Evolutionary conservation across 305 asterid species (phyloP), one percentile per base, ranked within the genome.

Genomic region (Fraxinus dipetala): DNA sequence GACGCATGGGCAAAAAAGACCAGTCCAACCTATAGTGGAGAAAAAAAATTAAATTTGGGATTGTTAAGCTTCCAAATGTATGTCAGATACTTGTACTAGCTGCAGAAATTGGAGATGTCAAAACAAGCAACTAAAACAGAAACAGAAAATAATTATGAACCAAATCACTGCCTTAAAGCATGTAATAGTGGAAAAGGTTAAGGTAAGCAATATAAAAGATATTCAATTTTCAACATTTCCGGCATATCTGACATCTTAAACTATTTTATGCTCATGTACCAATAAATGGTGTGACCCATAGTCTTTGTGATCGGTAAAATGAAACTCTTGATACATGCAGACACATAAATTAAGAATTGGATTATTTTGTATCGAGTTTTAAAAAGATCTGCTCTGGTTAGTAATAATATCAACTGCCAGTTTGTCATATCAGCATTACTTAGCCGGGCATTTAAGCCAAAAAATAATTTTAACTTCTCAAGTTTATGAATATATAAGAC

Each of bases 1-100:
- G 81, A 95, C 91, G 83, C 99, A 95, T 2, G 99, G 99, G 84
- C 99, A 95, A 78, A 95, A 93, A 35, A 95, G 93, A 78, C 98
- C 99, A 28, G 88, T 93, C 93, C 91, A 84, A 82, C 95, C 99
- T 95, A 85, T 40, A 79, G 78, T 36, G 79, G 79, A 72, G 31
- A 77, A 3, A 56, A 75, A 22, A 48, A 14, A 65, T 28, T 35
- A 67, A 22, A 40, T 70, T 82, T 14, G 73, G 79, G 51, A 69
- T 48, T 75, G 65, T 77, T 43, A 40, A 73, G 28, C 77, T 78
- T 4, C 54, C 74, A 78, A 61, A 35, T n/a, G 31, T 63, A 20
- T 78, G 65, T 13, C 51, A n/a, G 40, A 59, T 76, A 76, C 48
- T 16, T 14, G 2, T n/a, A 24, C 61, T 48, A 59, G 31, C 18